These are phyloP conservation scores for Talaromyces sp. DNA, from an alignment of 2,329 filamentous ascomycete genomes.

Conservation along the genomic window DNA sequence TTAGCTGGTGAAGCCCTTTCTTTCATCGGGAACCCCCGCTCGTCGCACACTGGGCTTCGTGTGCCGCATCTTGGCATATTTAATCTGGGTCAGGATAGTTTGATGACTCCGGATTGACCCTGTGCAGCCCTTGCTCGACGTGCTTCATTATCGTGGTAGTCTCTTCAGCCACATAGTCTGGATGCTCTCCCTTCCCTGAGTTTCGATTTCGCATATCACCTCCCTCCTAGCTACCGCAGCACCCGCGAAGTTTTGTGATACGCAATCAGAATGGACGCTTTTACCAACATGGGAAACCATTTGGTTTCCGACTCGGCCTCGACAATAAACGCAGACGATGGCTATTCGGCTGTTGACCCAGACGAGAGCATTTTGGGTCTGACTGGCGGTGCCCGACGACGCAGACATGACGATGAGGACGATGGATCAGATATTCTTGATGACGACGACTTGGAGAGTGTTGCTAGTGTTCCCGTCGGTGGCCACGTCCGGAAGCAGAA, in stretches of 20 bases:
- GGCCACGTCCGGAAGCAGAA: slow-evolving; percentile 59
- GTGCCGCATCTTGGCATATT: not conserved
- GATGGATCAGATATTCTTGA: slow-evolving; percentile 78
- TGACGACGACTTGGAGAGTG: slow-evolving; percentile 70
- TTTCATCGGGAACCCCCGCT: not conserved
- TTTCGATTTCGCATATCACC: not conserved
- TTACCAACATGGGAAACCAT: slow-evolving; percentile 82
- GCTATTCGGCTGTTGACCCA: slow-evolving; percentile 65
- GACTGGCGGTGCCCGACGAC: slow-evolving; percentile 48
- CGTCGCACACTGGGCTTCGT: not conserved
- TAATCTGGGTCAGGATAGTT: not conserved
- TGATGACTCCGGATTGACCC: not conserved
- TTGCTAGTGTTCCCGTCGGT: slow-evolving; percentile 76
- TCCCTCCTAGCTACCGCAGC: not conserved
- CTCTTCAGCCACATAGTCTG: not conserved
- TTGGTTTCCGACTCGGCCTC: slow-evolving; percentile 76
- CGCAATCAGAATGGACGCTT: slow-evolving; percentile 55
- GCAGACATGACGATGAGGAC: slow-evolving; percentile 80
- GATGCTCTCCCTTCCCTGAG: not conserved
- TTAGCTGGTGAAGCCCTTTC: not conserved
- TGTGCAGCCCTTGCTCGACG: not conserved
- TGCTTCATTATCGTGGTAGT: not conserved
- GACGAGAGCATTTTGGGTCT: slow-evolving; percentile 75
- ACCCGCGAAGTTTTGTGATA: slow-evolving; percentile 14
- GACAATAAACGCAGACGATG: slow-evolving; percentile 80